Evolutionary conservation across 2,329 filamentous ascomycete genomes (phyloP), one percentile per base, ranked within the genome.

Genomic region (Beauveria varroae): DNA sequence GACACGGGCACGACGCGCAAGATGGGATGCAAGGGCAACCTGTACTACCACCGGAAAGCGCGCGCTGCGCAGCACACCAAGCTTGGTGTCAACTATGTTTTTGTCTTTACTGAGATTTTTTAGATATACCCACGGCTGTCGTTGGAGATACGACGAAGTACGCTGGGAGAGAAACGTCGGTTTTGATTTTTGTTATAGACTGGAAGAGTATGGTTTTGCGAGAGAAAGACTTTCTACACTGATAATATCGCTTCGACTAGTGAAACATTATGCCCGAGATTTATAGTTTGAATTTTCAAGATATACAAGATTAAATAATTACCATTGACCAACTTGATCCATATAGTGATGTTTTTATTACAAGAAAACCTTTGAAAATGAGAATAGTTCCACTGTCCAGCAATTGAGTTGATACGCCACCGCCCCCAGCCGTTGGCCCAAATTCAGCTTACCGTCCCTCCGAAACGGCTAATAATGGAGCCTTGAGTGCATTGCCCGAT

Each of bases 121-220:
- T 72, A 67, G 68, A 73, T 72, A 74, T 74, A 74, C 72, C 72
- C 72, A 7, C 57, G 49, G 37, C 49, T 10, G 57, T 52, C 57
- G 57, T 46, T 52, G 16, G n/a, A 50, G 40, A 22, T 43, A 37
- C 22, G 49, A 60, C 57, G 37, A 53, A 28, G 49, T 53, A 52
- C 40, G 57, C 26, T 59, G 57, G 58, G 58, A 55, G 50, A 53
- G 49, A 55, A 28, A 43, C 26, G 57, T 60, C 49, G 40, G 37
- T 34, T 53, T 53, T 41, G 51, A 16, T 54, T 60, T 60, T 55
- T 55, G 50, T 54, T 60, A 60, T 60, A 60, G 58, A 60, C 50
- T 60, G 58, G 58, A 49, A 60, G 41, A 41, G 28, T 37, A 51
- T 54, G 26, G 22, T 51, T 40, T 44, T 41, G 57, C 24, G 22